phyloP scores from a whole-genome alignment of 2,329 filamentous ascomycete genomes.

The Colletotrichum sp. region DNA sequence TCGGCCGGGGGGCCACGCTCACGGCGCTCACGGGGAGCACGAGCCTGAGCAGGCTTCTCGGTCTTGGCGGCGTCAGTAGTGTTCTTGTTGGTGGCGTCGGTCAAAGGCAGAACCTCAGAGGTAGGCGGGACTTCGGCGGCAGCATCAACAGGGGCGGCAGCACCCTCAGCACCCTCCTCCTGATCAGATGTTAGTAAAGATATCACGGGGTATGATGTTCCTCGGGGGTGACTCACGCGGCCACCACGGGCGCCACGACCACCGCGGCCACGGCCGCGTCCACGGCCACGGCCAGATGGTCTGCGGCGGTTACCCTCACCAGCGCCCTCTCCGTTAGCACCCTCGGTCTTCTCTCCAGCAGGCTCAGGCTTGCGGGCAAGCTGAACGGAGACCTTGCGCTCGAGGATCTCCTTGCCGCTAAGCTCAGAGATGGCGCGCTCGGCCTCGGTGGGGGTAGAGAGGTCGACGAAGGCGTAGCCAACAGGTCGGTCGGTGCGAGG shows the following conservation, averaged over 20 bases:
- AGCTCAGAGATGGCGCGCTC: constrained; percentile 95
- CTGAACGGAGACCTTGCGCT: constrained; percentile 99
- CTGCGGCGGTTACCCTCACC: constrained; percentile 71
- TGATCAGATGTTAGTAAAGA: constrained; percentile 29
- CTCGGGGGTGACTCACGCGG: constrained; percentile 36
- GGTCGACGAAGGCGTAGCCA: constrained; percentile 98
- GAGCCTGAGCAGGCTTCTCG: constrained; percentile 55
- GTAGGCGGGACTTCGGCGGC: constrained; percentile 47
- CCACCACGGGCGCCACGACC: constrained; percentile 68
- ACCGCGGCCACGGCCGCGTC: constrained; percentile 72
- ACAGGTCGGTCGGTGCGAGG: constrained; percentile 98
- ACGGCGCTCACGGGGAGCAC: constrained; percentile 64
- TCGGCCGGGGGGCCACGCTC: constrained; percentile 97
- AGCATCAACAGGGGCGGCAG: constrained; percentile 44
- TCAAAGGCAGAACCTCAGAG: constrained; percentile 62
- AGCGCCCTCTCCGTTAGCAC: constrained; percentile 75
- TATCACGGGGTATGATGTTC: background rate
- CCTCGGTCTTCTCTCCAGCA: constrained; percentile 76
- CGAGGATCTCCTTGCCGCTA: constrained; percentile 95
- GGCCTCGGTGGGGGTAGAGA: constrained; percentile 92
- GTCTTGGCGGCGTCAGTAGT: constrained; percentile 66
- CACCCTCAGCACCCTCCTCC: constrained; percentile 52
- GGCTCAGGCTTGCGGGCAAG: constrained; percentile 96
- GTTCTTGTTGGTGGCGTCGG: constrained; percentile 64
- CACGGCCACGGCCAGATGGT: constrained; percentile 68